Evolutionary conservation across 2,329 filamentous ascomycete genomes (phyloP), one percentile per base, ranked within the genome.

Genomic region (Phialocephala subalpina): DNA sequence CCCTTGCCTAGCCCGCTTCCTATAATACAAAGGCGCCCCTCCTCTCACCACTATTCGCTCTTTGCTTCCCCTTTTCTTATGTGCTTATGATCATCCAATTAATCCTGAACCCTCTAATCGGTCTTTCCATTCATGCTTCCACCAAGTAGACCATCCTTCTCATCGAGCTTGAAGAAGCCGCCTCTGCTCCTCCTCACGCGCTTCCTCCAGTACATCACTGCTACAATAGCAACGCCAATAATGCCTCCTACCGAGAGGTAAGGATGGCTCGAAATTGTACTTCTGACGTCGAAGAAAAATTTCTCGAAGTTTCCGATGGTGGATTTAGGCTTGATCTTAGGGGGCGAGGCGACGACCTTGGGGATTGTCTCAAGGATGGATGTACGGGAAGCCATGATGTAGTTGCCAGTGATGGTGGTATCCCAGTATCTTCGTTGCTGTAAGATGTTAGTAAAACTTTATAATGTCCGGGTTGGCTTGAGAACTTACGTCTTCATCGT

Each of bases 371-470:
- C 76, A 14, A 77, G 71, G 25, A 78, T 78, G 5, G 76, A 77
- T 0, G 76, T 77, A 69, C 96, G 91, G 29, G 92, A 96, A 62
- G 94, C 91, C 72, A 94, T 90, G 76, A 99, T 98, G 69, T 91
- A 87, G 79, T 96, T 95, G 71, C 94, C 95, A 2, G 93, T 96
- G 67, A 91, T 90, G 56, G 94, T 97, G 36, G 86, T 88, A 77
- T 99, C 96, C 96, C 96, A 99, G 82, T 97, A 99, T 70, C 92
- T 90, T 73, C 92, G 94, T 81, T 93, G 94, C 93, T 97, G 75
- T 66, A 58, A 59, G n/a, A 8, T 61, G 75, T 84, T 72, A 84
- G 79, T 74, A 68, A 68, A 66, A 22, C 22, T 11, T 29, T 14
- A 58, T 60, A 60, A 20, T 62, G 9, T 40, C 36, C n/a, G 35